Conservation (phyloP, 2,329 filamentous ascomycete species). For the Fusarium napiforme region DNA sequence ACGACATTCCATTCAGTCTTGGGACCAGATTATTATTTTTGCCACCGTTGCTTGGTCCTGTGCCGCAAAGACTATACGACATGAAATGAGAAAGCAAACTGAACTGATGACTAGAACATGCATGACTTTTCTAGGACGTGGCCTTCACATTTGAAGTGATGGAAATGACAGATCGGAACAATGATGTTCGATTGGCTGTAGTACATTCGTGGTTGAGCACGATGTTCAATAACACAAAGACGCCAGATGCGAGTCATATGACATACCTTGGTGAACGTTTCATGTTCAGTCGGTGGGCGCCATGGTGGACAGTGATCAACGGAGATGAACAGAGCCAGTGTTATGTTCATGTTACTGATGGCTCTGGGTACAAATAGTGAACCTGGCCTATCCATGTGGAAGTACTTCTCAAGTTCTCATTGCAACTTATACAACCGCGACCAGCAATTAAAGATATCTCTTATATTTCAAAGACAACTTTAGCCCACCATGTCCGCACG, state of each 20-base stretch:
- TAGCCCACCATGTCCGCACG: background rate
- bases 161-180: background rate
- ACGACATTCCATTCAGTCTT: fast-evolving
- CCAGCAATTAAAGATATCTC: too few relatives aligned
- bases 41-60: too few relatives aligned
- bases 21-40: too few relatives aligned
- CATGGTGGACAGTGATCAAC: background rate
- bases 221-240: background rate
- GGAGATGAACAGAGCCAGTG: background rate
- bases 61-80: too few relatives aligned
- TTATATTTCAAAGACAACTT: fast-evolving
- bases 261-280: fast-evolving
- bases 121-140: background rate
- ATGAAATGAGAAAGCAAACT: fast-evolving
- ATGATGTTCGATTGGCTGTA: background rate
- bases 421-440: background rate
- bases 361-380: background rate
- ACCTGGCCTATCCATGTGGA: fast-evolving
- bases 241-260: background rate
- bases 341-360: background rate
- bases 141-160: fast-evolving
- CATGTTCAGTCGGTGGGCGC: fast-evolving
- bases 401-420: too few relatives aligned
- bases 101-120: too few relatives aligned
- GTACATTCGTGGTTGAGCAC: background rate